Conservation (phyloP, 1,284 basidiomycete species). For the Ustilago sp. region DNA sequence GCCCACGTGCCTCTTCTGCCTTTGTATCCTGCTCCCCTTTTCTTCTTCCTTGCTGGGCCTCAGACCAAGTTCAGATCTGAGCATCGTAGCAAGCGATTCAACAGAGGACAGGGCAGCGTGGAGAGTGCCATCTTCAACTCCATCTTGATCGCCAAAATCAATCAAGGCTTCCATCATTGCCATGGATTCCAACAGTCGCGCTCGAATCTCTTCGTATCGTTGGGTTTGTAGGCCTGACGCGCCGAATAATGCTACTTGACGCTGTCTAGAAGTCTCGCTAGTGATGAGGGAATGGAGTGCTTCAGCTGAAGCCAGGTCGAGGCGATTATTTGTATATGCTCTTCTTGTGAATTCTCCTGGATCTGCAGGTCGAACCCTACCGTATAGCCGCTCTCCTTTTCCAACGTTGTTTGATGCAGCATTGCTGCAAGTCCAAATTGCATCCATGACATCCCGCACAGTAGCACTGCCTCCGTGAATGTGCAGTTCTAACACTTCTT, state of each 20-base stretch:
- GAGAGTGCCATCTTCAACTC: slow-evolving; percentile 81
- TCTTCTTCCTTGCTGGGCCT: background rate
- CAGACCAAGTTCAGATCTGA: slow-evolving; percentile 21
- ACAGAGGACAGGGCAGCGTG: slow-evolving; percentile 61
- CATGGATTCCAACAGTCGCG: slow-evolving; percentile 77
- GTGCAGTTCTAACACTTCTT: slow-evolving; percentile 86
- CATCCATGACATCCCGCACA: slow-evolving; percentile 77
- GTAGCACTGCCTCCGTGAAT: slow-evolving; percentile 87
- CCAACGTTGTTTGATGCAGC: background rate
- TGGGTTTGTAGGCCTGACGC: slow-evolving; percentile 72
- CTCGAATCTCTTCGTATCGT: slow-evolving; percentile 77
- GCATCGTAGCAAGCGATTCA: slow-evolving; percentile 5
- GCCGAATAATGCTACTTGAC: slow-evolving; percentile 79
- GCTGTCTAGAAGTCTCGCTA: slow-evolving; percentile 84
- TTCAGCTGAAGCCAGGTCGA: slow-evolving; percentile 87
- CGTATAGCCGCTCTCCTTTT: slow-evolving; percentile 68
- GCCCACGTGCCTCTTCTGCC: slow-evolving; percentile 72
- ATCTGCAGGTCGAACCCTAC: slow-evolving; percentile 77
- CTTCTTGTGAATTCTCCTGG: slow-evolving; percentile 88
- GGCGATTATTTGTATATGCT: slow-evolving; percentile 80
- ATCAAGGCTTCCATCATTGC: slow-evolving; percentile 86
- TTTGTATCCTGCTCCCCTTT: background rate
- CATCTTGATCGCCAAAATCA: slow-evolving; percentile 89
- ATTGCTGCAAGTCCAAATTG: slow-evolving; percentile 72
- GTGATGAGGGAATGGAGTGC: slow-evolving; percentile 84